These are phyloP conservation scores for Lophium mytilinum DNA, from an alignment of 495 filamentous ascomycete species.

Conservation along the genomic window DNA sequence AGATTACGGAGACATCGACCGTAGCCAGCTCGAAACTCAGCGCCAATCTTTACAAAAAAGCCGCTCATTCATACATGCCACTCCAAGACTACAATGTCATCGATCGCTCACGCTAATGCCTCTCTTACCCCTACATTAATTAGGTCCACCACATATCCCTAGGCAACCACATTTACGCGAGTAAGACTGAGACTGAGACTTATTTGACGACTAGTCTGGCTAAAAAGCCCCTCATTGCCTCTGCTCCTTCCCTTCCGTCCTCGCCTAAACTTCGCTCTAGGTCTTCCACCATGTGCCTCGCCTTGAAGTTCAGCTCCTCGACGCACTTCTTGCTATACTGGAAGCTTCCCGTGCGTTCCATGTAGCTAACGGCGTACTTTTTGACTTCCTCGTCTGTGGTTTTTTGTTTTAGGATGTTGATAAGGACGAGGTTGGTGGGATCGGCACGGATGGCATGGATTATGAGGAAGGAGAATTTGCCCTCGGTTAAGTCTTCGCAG, in stretches of 20 bases:
- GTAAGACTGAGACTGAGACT: not conserved
- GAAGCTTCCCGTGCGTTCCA: slow-evolving; percentile 85
- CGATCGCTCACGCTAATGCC: too few relatives aligned
- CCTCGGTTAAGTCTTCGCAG: slow-evolving; percentile 94
- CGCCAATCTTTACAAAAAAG: too few relatives aligned
- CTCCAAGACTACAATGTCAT: too few relatives aligned
- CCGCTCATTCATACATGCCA: too few relatives aligned
- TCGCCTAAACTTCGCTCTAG: slow-evolving; percentile 8
- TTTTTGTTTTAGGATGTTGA: slow-evolving; percentile 89
- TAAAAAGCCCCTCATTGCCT: slow-evolving; percentile 10
- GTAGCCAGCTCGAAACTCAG: too few relatives aligned
- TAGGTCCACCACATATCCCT: too few relatives aligned
- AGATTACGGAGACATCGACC: too few relatives aligned
- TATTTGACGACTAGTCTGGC: slow-evolving; percentile 9
- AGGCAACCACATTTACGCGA: too few relatives aligned
- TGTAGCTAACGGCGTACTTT: slow-evolving; percentile 80
- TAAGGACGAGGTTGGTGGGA: slow-evolving; percentile 68
- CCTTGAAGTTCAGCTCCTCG: slow-evolving; percentile 19
- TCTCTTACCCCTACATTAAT: too few relatives aligned
- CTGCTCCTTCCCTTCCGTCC: slow-evolving; percentile 12
- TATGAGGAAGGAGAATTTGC: slow-evolving; percentile 95
- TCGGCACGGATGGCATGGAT: slow-evolving; percentile 87
- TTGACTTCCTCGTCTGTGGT: slow-evolving; percentile 83
- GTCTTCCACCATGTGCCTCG: slow-evolving; percentile 7
- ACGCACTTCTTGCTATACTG: slow-evolving; percentile 72